phyloP scores from a whole-genome alignment of 2,329 filamentous ascomycete genomes.

The Trichoderma atroviride region DNA sequence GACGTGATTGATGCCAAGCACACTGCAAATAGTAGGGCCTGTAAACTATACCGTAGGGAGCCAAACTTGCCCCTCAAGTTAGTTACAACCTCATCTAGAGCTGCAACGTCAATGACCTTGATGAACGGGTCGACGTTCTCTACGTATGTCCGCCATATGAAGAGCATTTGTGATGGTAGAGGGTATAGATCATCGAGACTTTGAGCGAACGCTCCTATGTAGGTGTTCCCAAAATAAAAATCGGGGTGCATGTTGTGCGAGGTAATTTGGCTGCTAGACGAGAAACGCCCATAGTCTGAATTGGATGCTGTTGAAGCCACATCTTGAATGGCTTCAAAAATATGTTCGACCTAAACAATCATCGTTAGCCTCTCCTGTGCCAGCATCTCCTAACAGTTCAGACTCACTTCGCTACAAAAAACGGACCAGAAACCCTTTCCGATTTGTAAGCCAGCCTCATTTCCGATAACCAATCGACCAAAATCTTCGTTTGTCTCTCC shows the following conservation, averaged over 20 bases:
- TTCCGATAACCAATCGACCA: constrained; percentile 20
- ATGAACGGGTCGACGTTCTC: constrained; percentile 39
- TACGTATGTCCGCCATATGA: constrained; percentile 37
- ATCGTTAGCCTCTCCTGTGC: not conserved
- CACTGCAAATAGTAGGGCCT: constrained; percentile 36
- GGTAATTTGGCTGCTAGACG: not conserved
- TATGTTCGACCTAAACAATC: not conserved
- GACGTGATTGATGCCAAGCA: constrained; percentile 35
- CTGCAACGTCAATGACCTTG: constrained; percentile 30
- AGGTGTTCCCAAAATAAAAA: not conserved
- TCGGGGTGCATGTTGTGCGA: not conserved
- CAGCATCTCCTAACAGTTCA: not conserved
- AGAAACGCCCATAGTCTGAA: not conserved
- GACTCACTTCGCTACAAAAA: constrained; percentile 37
- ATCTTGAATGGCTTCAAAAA: not conserved
- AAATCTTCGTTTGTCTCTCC: not conserved
- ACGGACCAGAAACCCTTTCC: constrained; percentile 40
- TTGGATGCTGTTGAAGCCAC: not conserved
- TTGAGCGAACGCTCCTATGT: not conserved
- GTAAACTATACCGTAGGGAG: constrained; percentile 26
- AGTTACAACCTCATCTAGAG: not conserved
- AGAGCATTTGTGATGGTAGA: constrained; percentile 36
- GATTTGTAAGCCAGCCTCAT: constrained; percentile 31
- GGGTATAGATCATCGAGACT: constrained; percentile 28
- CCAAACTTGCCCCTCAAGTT: constrained; percentile 26